phyloP scores from a whole-genome alignment of 495 filamentous ascomycete species.

The Evansstolkia leycettana region DNA sequence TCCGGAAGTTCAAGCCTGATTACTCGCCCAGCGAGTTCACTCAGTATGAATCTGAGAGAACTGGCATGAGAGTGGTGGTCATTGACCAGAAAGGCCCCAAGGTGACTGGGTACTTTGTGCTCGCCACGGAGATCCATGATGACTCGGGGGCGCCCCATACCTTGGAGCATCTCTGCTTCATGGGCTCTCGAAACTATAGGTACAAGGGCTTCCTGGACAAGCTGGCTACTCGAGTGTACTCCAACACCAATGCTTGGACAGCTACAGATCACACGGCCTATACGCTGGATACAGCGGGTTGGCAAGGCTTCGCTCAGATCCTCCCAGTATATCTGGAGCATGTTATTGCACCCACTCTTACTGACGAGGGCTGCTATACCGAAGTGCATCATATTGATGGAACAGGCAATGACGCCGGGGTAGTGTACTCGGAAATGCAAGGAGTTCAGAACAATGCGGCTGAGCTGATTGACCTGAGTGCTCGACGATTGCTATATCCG shows the following conservation, averaged over 20 bases:
- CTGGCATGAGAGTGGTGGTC: conserved; percentile 87
- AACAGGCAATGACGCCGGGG: conserved; percentile 85
- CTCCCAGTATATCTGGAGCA: conserved; percentile 94
- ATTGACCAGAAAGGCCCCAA: conserved; percentile 89
- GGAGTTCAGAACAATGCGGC: conserved; percentile 71
- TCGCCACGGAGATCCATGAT: conserved; percentile 95
- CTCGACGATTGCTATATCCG: conserved; percentile 71
- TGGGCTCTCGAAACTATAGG: conserved; percentile 88
- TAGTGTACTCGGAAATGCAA: conserved; percentile 99
- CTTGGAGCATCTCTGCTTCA: conserved; percentile 91
- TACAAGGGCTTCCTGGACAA: conserved; percentile 95
- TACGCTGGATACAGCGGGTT: conserved; percentile 85
- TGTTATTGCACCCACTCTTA: conserved; percentile 79
- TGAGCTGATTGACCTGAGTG: conserved; percentile 75
- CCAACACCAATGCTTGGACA: conserved; percentile 93
- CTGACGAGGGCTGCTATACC: conserved; percentile 85
- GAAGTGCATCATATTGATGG: conserved; percentile 96
- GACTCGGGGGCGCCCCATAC: conserved; percentile 95
- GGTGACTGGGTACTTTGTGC: conserved; percentile 83
- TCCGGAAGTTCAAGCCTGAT: conserved; percentile 76
- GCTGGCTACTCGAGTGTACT: conserved; percentile 84
- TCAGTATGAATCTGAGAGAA: conserved; percentile 77
- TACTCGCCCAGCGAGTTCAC: conserved; percentile 78
- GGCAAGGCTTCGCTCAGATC: conserved; percentile 92
- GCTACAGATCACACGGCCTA: conserved; percentile 92